Evolutionary conservation across 148 eudicot species (phyloP), one percentile per base, ranked within the genome.

Genomic region (Pharnaceum exiguum): DNA sequence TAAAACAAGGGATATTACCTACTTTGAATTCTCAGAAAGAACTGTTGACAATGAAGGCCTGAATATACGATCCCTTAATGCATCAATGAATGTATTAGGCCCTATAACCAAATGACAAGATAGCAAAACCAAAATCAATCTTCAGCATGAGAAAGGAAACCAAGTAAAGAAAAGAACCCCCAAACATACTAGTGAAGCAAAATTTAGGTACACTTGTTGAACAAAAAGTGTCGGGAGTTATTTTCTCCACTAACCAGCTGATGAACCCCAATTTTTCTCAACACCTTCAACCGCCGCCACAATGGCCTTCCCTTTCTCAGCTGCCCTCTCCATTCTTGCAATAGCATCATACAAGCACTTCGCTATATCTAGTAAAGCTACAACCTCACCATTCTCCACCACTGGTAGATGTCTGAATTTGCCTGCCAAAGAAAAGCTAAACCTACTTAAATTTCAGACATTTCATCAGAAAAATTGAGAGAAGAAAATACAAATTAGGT

Each of bases 241-340:
- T 17, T 45, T 31, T 29, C 61, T 58, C n/a, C 22, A 79, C 91
- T 49, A 57, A 93, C 96, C 95, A 73, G 33, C 68, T 30, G 96
- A 73, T 43, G 89, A 60, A 2, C 95, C 96, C 99, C 96, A 86
- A 45, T 79, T 79, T 71, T 83, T 93, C 70, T 93, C 96, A 69
- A 93, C 91, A 70, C 96, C 95, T 80, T 93, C 99, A 68, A 90
- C 97, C 62, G 99, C 89, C 63, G 95, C 85, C 19, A 81, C 91
- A 62, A 93, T 82, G 59, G 96, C 95, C 71, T 93, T 93, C 42
- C 96, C 99, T 71, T 93, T 93, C 74, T 93, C 99, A 60, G 95
- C 84, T 44, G 87, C 99, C 82, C 90, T 79, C 68, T 93, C 99
- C 95, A 93, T 79, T 36, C 89, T 90, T 45, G 95, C 95, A 65